phyloP scores from a whole-genome alignment of 2,329 filamentous ascomycete genomes.

The Ophiocordyceps camponoti-rufipedis region DNA sequence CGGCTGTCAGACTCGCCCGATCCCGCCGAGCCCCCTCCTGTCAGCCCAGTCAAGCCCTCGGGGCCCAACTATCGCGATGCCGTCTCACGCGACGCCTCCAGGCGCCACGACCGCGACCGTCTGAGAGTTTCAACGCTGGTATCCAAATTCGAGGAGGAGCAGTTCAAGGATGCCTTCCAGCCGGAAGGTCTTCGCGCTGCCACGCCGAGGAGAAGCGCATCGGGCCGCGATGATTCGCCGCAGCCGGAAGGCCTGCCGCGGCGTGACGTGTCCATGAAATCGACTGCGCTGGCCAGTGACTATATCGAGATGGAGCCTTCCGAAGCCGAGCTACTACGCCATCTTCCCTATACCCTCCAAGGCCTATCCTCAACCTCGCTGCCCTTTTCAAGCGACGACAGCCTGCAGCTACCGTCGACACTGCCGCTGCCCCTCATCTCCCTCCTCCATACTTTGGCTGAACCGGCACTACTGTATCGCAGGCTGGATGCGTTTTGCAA shows the following conservation, averaged over 20 bases:
- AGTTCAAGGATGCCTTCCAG: conserved; percentile 34
- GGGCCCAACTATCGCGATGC: conserved; percentile 19
- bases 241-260: conserved; percentile 10
- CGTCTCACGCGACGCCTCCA: conserved; percentile 17
- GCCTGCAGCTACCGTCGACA: conserved; percentile 57
- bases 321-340: conserved; percentile 51
- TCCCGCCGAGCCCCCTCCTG: conserved; percentile 30
- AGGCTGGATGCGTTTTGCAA: conserved; percentile 68
- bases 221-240: conserved; percentile 15
- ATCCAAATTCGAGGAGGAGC: conserved; percentile 26
- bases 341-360: conserved; percentile 84
- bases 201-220: conserved; percentile 20
- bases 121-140: conserved; percentile 17
- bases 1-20: conserved; percentile 55
- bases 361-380: conserved; percentile 78
- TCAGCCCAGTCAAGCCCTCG: conserved; percentile 22
- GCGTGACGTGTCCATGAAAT: conserved; percentile 37
- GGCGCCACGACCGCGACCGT: conserved; percentile 18
- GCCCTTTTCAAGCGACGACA: conserved; percentile 50
- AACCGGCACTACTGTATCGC: conserved; percentile 83
- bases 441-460: conserved; percentile 73
- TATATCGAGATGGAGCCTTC: conserved; percentile 38
- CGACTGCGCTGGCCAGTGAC: conserved; percentile 37
- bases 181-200: conserved; percentile 29
- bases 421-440: conserved; percentile 74